These are phyloP conservation scores for Stachybotrys chartarum DNA, from an alignment of 2,329 filamentous ascomycete genomes.

Conservation along the genomic window DNA sequence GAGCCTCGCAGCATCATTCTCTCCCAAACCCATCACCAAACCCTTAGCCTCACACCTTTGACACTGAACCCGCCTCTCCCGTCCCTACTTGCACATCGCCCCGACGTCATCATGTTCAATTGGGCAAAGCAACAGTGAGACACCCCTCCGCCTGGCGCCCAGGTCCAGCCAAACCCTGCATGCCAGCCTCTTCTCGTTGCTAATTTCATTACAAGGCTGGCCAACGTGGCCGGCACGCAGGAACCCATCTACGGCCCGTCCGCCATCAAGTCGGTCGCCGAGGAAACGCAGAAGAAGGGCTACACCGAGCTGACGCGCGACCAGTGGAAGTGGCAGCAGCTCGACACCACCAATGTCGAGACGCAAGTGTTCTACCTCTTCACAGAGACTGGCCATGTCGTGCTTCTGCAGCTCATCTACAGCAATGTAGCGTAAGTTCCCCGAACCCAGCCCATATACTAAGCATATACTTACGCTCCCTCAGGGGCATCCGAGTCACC, in stretches of 20 bases:
- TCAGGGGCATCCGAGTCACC: conserved; percentile 80
- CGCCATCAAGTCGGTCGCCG: conserved; percentile 78
- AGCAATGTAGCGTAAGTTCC: conserved; percentile 82
- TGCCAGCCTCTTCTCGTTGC: conserved; percentile 4
- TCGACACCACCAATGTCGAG: conserved; percentile 85
- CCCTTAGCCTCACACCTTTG: background rate
- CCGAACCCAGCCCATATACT: background rate
- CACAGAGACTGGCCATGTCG: conserved; percentile 68
- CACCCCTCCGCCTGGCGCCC: conserved; percentile 5
- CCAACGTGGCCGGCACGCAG: conserved; percentile 85
- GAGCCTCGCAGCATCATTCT: background rate
- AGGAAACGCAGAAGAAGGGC: conserved; percentile 69
- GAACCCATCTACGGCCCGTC: conserved; percentile 91
- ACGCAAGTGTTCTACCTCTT: conserved; percentile 92
- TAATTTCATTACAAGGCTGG: conserved; percentile 39
- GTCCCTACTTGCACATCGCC: background rate
- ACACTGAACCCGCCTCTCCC: background rate
- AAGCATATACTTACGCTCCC: conserved; percentile 11
- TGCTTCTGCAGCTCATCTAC: conserved; percentile 88
- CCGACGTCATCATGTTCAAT: conserved; percentile 64
- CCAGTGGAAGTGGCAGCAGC: conserved; percentile 73
- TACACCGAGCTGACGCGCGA: conserved; percentile 74
- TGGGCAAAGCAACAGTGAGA: conserved; percentile 88
- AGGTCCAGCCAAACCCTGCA: conserved; percentile 1
- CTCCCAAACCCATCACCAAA: background rate